Conservation (phyloP, 2,329 filamentous ascomycete genomes). For the Colletotrichum sp. region DNA sequence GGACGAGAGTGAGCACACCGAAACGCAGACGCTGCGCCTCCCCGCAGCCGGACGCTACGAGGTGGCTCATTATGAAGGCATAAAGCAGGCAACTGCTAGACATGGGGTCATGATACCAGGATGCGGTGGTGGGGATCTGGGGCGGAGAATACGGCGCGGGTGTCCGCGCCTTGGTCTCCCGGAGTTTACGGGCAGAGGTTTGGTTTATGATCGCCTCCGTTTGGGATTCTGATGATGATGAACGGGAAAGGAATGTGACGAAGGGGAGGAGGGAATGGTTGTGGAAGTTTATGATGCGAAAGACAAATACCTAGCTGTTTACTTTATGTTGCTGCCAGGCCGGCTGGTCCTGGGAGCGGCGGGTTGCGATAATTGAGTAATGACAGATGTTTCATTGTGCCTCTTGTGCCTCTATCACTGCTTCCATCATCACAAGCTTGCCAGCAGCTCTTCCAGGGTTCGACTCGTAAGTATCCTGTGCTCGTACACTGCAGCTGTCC, state of each 20-base stretch:
- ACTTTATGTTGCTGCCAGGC: conserved; percentile 22
- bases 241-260: conserved; percentile 6
- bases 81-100: conserved; percentile 12
- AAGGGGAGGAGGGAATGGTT: not conserved
- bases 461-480: not conserved
- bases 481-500: not conserved
- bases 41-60: not conserved
- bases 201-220: not conserved
- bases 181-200: conserved; percentile 1
- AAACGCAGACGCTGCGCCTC: not conserved
- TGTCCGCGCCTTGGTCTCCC: not conserved
- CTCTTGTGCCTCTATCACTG: not conserved
- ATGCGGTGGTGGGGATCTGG: not conserved
- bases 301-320: conserved; percentile 23
- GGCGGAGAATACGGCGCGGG: not conserved
- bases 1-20: not conserved
- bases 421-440: not conserved
- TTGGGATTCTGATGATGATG: conserved; percentile 19
- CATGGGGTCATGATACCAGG: conserved; percentile 22
- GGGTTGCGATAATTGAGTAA: conserved; percentile 24
- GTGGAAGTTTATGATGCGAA: conserved; percentile 18
- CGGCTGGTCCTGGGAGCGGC: conserved; percentile 19
- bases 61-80: conserved; percentile 9
- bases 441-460: not conserved
- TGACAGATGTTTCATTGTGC: conserved; percentile 11